Evolutionary conservation across 2,329 filamentous ascomycete genomes (phyloP), one percentile per base, ranked within the genome.

Genomic region (Laburnicola sp.): DNA sequence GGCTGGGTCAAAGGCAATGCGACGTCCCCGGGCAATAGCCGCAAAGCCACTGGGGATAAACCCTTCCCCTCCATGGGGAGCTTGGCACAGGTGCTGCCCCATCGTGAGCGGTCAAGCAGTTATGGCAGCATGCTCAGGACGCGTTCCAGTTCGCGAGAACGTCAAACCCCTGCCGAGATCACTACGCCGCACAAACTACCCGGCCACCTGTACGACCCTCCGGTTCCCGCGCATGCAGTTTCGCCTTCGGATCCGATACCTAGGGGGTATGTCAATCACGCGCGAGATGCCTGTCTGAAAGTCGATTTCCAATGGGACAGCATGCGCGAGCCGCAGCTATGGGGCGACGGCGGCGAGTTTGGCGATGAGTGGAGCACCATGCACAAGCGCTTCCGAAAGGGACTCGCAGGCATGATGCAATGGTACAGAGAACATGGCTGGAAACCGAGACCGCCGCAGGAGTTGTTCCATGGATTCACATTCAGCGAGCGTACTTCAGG

Each of bases 281-380:
- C 93, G 6, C 84, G 91, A 55, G 91, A 97, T 68, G 85, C 87
- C 9, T 97, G 91, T 66, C 80, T 89, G 4, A 82, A 88, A 44
- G 81, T 97, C n/a, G 94, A 99, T 72, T 95, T 90, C 65, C 88
- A 93, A 63, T 99, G 94, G 93, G 92, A 99, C 67, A 97, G 92
- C 53, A 93, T 92, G 80, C 82, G 88, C 10, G 77, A 82, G 2
- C 85, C 89, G 0, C 80, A 90, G 37, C 80, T 86, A 56, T 97
- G 94, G 88, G 93, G 92, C 5, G 86, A 91, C 63, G 93, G 93
- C 7, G 94, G 93, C 34, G 82, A 87, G 37, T 89, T 90, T 62
- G 91, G 90, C 1, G 94, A 99, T 73, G 94, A 97, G 73, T 99
- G 94, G 94, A 88, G 90, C 27, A 80, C 85, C 3, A 97, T 99